Evolutionary conservation across 495 filamentous ascomycete species (phyloP).

Genomic region (Alectoria sarmentosa): DNA sequence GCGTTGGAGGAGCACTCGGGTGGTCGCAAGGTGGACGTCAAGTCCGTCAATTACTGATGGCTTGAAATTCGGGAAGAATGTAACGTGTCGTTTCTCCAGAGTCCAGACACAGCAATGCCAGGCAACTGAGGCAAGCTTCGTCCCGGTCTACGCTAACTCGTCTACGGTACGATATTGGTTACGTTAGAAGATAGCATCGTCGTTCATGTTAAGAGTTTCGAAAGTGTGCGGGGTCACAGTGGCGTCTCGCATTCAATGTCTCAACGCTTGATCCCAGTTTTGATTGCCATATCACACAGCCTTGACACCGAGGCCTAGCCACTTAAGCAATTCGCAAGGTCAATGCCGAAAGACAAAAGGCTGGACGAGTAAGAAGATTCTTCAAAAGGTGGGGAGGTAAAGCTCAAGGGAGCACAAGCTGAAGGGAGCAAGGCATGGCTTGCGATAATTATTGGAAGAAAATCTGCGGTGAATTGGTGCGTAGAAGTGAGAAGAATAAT

Average conservation of each 20-base stretch:
- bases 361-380: no score
- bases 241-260: background rate
- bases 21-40: no score
- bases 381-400: no score
- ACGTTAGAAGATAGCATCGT: background rate
- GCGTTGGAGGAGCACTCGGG: no score
- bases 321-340: background rate
- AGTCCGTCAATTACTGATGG: no score
- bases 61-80: no score
- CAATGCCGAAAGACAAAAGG: no score
- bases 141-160: background rate
- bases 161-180: background rate
- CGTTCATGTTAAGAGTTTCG: background rate
- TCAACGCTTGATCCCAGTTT: background rate
- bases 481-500: no score
- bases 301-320: background rate
- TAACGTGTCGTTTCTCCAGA: background rate
- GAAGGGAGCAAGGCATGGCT: background rate
- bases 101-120: no score
- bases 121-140: no score
- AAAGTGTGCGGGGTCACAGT: background rate
- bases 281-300: background rate
- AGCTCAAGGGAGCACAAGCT: background rate
- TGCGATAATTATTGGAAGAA: background rate
- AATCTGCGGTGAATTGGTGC: background rate